Evolutionary conservation across 75 land plant genomes (phyloP).

Genomic region (Isoetes taiwanensis): DNA sequence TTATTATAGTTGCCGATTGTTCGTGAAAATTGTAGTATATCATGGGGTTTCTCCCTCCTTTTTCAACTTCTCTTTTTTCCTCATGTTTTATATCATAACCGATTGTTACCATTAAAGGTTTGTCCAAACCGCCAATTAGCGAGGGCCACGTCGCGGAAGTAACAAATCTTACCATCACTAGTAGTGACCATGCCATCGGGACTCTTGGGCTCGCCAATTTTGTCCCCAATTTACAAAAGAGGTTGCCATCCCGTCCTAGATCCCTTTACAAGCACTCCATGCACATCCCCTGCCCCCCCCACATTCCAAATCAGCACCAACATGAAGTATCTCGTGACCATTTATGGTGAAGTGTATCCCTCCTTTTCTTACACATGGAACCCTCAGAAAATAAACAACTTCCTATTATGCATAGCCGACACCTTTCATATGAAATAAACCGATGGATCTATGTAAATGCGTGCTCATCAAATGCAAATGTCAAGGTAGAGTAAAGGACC

Average conservation of each 20-base stretch:
- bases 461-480: too few species aligned
- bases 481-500: background rate
- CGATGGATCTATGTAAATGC: too few species aligned
- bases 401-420: too few species aligned
- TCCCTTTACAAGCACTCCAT: constrained; percentile 21
- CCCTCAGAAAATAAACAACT: too few species aligned
- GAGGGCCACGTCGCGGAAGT: constrained; percentile 13
- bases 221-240: constrained; percentile 19
- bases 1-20: too few species aligned
- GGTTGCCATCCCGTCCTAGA: constrained; percentile 26
- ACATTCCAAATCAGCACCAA: constrained; percentile 23
- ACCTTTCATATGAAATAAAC: too few species aligned
- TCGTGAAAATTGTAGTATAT: too few species aligned
- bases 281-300: constrained; percentile 22
- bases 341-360: constrained; percentile 29
- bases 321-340: constrained; percentile 28
- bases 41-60: too few species aligned
- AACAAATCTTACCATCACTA: constrained; percentile 7
- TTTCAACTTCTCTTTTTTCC: too few species aligned
- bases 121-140: constrained; percentile 24
- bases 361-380: constrained; percentile 25
- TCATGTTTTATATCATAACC: too few species aligned
- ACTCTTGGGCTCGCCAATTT: constrained; percentile 6
- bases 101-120: constrained; percentile 16
- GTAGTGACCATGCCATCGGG: constrained; percentile 18